Base-by-base conservation (phyloP, 164 flowering plant species). In the Amborella trichopoda region DNA sequence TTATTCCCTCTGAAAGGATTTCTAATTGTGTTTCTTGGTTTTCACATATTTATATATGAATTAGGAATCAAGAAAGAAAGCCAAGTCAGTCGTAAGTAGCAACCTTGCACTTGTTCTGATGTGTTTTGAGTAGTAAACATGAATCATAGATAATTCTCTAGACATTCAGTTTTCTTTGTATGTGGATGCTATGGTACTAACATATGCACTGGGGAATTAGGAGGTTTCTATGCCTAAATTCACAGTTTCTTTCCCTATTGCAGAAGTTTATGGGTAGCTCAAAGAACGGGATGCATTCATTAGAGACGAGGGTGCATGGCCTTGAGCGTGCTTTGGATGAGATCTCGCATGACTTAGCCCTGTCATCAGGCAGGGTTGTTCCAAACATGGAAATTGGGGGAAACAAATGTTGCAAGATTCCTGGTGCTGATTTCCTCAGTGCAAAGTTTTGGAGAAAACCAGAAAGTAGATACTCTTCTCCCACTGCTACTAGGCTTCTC, bases 291-390 rank as follows among this genome's bases (percentile, higher is more conserved):
- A 71, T 91, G 83, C 73, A 49, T 23, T 62, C 94, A 39, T 52
- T 91, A 60, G 96, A 91, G 78, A 71, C 89, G 19, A 94, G 98
- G 39, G 98, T 91, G 3, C 93, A 78, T 52, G 85, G 94, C 26
- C 71, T 91, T 36, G 99, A 91, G 74, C 45, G 67, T 54, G 81
- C 82, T 26, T 28, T 91, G 47, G 94, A 80, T 56, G 95, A 77
- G 66, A 87, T 91, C 57, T 82, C 86, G 17, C 69, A 72, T 55
- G 91, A 80, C 64, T 58, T 91, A 55, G 88, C 95, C 24, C 55
- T 73, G 38, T 66, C 96, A 48, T 77, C 69, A 37, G 74, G 83
- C 46, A 77, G 82, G 56, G 66, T 78, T 60, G 21, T 16, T n/a
- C 9, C 20, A 19, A 38, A 16, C 20, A 22, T 16, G 21, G 20